Base-by-base conservation (phyloP, 139 green algal species). In the Trebouxia sp. region DNA sequence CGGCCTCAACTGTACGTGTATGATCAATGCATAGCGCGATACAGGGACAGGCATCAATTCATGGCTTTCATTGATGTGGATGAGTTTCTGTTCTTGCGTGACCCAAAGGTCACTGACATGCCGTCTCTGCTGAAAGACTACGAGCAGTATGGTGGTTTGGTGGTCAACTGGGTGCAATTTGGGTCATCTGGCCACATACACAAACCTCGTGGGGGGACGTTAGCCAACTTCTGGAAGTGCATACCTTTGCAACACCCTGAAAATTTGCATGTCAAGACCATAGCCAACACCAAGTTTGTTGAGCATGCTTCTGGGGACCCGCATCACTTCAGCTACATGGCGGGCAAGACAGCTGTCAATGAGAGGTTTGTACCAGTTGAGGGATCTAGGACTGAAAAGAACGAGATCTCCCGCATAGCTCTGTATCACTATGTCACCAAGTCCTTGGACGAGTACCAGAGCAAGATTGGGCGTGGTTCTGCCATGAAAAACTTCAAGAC, bases 391-490 rank as follows among this genome's bases (percentile, higher is more conserved):
- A 66, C 74, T 0, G 35, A 55, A 6, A 51, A 32, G 1, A 56
- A 70, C 38, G 81, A 83, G 37, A 76, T 70, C 48, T 72, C 76
- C 24, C 38, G n/a, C 32, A 48, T 91, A 22, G 58, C 65, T 32
- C 58, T 91, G 58, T 80, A 90, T 62, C 87, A 91, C 76, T 91
- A 91, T 53, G 86, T 86, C 17, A 80, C 51, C 20, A 88, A 87
- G 62, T 89, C 83, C 39, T 35, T 51, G 12, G 66, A 89, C 0
- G 83, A 91, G 69, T 91, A 87, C 51, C 14, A 75, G 35, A 38
- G 24, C 10, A 91, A 91, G 62, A 91, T 91, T 77, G 22, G 35
- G 12, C 79, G 85, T 10, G 87, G 87, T 14, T 81, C 53, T 30
- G 87, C 65, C 22, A 91, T 91, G 87, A 66, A 56, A 42, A 84